These are phyloP conservation scores for Phlebiopsis flavidoalba DNA, from an alignment of 768 basidiomycete genomes.

Conservation along the genomic window DNA sequence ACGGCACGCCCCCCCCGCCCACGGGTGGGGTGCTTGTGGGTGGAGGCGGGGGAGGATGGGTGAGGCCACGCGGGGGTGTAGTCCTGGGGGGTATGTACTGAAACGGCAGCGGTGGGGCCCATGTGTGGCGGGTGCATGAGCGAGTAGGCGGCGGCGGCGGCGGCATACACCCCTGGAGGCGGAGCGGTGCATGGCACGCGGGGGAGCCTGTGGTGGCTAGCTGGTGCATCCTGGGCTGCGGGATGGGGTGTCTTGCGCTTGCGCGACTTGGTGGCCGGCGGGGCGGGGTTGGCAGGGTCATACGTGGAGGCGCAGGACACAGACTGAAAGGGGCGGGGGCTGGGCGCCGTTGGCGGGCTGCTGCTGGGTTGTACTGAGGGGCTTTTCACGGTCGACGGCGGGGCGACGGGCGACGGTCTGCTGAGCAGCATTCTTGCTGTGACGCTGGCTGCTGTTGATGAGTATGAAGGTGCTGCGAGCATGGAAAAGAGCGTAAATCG, in stretches of 20 bases:
- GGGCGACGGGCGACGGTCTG: constrained; percentile 10
- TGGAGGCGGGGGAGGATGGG: constrained; percentile 17
- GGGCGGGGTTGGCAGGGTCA: constrained; percentile 33
- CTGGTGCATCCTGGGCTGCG: constrained; percentile 27
- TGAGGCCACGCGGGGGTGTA: constrained; percentile 47
- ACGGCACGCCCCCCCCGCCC: constrained; percentile 20
- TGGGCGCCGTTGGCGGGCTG: constrained; percentile 7
- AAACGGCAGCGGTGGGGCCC: constrained; percentile 27
- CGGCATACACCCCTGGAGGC: constrained; percentile 30
- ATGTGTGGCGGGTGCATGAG: constrained; percentile 22
- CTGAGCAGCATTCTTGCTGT: constrained; percentile 8
- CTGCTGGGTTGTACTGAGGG: constrained; percentile 19
- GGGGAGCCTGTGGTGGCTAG: constrained; percentile 31
- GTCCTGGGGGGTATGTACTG: constrained; percentile 46
- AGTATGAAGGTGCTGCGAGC: constrained; percentile 13
- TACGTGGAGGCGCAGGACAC: constrained; percentile 58
- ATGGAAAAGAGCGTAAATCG: constrained; percentile 12
- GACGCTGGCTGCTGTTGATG: constrained; percentile 13
- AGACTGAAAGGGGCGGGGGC: constrained; percentile 21
- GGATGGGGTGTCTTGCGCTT: constrained; percentile 75
- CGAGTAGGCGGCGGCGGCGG: constrained; percentile 34
- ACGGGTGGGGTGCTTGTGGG: constrained; percentile 23
- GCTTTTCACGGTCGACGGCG: constrained; percentile 16
- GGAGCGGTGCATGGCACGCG: constrained; percentile 41
- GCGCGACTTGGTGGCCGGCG: constrained; percentile 39